These are phyloP conservation scores for Solanum sejunctum DNA, from an alignment of 257 asterid genomes.

Conservation along the genomic window DNA sequence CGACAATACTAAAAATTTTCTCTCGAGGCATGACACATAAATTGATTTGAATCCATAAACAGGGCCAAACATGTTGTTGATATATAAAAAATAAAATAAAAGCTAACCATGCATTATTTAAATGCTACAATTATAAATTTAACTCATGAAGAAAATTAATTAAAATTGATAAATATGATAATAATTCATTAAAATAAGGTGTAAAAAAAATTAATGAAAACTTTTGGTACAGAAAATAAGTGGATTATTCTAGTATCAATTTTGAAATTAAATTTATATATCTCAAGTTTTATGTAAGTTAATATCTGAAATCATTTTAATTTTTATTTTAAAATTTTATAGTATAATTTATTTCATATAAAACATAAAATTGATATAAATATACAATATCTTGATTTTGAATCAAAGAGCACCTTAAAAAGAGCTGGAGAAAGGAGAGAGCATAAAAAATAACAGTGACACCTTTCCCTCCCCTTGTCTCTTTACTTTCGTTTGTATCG, in stretches of 20 bases:
- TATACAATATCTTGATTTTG: neutral
- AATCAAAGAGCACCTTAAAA: neutral
- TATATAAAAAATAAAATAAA: neutral
- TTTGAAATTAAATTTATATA: neutral
- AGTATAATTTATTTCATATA: neutral
- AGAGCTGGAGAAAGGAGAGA: neutral
- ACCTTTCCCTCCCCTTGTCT: accelerated
- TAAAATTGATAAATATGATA: neutral
- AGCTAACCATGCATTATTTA: neutral
- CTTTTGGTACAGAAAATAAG: neutral
- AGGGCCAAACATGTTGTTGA: neutral
- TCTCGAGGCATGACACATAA: no score
- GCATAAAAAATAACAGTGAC: neutral
- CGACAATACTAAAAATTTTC: no score
- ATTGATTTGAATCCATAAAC: neutral
- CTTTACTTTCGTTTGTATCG: neutral
- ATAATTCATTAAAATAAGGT: neutral
- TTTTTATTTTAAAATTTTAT: neutral
- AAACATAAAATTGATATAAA: neutral
- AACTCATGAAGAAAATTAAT: neutral
- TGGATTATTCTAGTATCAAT: neutral
- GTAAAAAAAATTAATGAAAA: neutral
- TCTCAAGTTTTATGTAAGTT: neutral
- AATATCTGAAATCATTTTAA: neutral
- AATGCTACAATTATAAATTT: neutral